phyloP scores from a whole-genome alignment of 2,329 filamentous ascomycete species.

The Fusarium scirpi region DNA sequence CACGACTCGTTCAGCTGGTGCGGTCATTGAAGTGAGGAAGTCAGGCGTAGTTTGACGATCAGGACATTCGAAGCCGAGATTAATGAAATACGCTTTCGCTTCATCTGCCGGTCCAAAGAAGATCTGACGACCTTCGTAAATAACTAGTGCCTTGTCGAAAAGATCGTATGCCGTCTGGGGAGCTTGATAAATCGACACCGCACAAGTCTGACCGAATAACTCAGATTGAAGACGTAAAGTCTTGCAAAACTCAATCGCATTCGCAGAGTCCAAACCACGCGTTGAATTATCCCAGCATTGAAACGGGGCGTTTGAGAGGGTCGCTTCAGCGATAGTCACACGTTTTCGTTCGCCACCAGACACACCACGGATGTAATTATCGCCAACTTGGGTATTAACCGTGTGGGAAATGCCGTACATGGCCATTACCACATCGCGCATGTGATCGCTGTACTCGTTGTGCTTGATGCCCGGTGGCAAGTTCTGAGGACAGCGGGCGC shows the following conservation, averaged over 20 bases:
- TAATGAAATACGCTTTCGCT: constrained; percentile 71
- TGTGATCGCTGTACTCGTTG: constrained; percentile 66
- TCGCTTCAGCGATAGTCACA: constrained; percentile 79
- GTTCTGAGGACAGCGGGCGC: constrained; percentile 70
- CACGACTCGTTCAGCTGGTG: constrained; percentile 51
- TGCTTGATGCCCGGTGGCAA: constrained; percentile 66
- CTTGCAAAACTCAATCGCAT: constrained; percentile 48
- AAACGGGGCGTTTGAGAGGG: constrained; percentile 62
- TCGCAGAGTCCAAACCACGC: constrained; percentile 48
- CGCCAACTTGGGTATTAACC: constrained; percentile 77
- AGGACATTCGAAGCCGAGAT: constrained; percentile 72
- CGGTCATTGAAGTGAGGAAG: constrained; percentile 70
- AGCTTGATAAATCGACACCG: constrained; percentile 68
- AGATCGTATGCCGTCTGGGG: constrained; percentile 69
- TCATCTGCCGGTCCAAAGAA: constrained; percentile 70
- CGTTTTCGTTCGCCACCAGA: constrained; percentile 83
- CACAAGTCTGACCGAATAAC: constrained; percentile 41
- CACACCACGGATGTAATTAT: constrained; percentile 76
- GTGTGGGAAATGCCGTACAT: constrained; percentile 80
- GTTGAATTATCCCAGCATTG: constrained; percentile 52
- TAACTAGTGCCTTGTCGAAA: constrained; percentile 75
- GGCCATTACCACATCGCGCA: constrained; percentile 71
- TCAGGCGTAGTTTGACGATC: constrained; percentile 73
- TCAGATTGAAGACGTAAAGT: constrained; percentile 46
- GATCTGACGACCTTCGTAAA: constrained; percentile 76